Conservation (phyloP, 768 basidiomycete genomes). For the Leccinum rimulosum region DNA sequence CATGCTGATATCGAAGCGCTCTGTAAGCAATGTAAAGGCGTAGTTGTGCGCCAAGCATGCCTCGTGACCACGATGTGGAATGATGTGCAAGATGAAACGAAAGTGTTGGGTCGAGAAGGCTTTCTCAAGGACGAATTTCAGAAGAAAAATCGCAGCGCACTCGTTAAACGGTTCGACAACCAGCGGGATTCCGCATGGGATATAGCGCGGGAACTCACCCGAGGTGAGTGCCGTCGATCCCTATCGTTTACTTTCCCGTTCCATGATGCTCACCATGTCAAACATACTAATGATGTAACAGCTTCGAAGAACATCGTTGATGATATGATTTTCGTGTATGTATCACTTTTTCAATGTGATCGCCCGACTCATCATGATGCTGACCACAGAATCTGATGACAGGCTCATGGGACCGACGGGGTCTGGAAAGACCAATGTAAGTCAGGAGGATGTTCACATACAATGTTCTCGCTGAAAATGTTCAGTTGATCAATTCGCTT, state of each 20-base stretch:
- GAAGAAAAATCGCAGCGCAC: background rate
- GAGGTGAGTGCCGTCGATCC: background rate
- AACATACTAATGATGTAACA: background rate
- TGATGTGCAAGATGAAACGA: background rate
- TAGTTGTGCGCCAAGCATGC: constrained; percentile 1
- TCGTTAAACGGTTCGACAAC: constrained; percentile 6
- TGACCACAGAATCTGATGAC: background rate
- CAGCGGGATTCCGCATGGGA: background rate
- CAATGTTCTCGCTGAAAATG: background rate
- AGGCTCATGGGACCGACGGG: constrained; percentile 3
- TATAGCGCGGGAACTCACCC: background rate
- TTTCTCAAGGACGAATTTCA: background rate
- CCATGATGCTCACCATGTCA: background rate
- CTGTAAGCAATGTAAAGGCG: background rate
- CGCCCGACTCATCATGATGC: background rate
- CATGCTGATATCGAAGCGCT: background rate
- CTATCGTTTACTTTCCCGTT: background rate
- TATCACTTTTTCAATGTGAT: background rate
- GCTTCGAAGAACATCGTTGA: too few relatives aligned
- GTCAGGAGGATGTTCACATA: too few relatives aligned
- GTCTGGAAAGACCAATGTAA: constrained; percentile 9
- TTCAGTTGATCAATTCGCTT: constrained; percentile 7
- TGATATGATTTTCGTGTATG: constrained; percentile 3
- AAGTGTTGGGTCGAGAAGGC: background rate
- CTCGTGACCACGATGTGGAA: constrained; percentile 13